A percentile compares a stretch with the other conserved stretches of the same genome.
phyloP scores from a whole-genome alignment of 1,284 basidiomycete species.

The Cerrena zonata region DNA sequence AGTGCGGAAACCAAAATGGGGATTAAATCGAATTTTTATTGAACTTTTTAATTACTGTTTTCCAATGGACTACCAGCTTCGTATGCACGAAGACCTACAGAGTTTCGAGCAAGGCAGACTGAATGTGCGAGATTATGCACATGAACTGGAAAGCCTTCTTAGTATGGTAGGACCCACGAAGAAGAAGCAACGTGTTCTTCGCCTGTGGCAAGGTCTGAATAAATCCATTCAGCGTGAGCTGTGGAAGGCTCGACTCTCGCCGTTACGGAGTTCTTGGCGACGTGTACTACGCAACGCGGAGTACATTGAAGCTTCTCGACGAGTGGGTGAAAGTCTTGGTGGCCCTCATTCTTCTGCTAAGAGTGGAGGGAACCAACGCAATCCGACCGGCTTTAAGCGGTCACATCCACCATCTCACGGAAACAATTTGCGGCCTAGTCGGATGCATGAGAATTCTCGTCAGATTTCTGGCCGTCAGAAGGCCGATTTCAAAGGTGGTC shows the following conservation, averaged over 20 bases:
- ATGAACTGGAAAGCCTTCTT: constrained; percentile 29
- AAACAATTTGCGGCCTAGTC: too few relatives aligned
- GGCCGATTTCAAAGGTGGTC: too few relatives aligned
- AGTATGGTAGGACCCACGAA: constrained; percentile 23
- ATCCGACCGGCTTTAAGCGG: not conserved
- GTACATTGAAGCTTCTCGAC: constrained; percentile 2
- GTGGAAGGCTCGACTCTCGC: not conserved
- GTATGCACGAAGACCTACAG: constrained; percentile 16
- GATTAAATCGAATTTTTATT: constrained; percentile 25
- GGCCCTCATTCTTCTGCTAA: not conserved
- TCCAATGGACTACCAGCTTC: constrained; percentile 30
- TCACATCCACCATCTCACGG: not conserved
- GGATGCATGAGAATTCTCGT: too few relatives aligned
- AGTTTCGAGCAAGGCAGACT: constrained; percentile 12
- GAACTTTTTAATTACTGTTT: constrained; percentile 42
- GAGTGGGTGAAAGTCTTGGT: not conserved
- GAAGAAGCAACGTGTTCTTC: not conserved
- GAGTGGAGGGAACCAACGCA: not conserved
- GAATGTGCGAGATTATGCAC: constrained; percentile 22
- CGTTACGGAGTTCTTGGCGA: not conserved
- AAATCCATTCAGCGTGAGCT: not conserved
- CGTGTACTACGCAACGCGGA: not conserved
- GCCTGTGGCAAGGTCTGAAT: not conserved
- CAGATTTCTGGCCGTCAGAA: too few relatives aligned
- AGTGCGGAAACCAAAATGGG: constrained; percentile 16